These are phyloP conservation scores for Silene latifolia DNA, from an alignment of 148 eudicot species.

Conservation along the genomic window DNA sequence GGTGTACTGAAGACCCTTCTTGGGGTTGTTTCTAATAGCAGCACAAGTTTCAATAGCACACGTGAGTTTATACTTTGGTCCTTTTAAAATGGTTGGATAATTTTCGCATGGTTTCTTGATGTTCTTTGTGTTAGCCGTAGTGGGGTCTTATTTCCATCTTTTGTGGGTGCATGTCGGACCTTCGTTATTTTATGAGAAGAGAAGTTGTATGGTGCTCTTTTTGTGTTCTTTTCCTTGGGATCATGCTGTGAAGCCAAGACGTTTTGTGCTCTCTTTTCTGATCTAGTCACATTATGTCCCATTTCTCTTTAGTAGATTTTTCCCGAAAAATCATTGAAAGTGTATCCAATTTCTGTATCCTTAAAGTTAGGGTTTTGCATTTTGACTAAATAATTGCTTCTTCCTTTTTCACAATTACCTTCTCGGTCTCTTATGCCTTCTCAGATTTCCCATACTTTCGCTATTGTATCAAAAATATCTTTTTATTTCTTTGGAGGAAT, in stretches of 20 bases:
- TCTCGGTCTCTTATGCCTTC: not conserved
- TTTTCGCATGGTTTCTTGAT: not conserved
- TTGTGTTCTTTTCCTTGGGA: not conserved
- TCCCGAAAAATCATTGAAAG: not conserved
- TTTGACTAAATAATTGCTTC: not conserved
- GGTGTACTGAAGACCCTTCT: slow-evolving; percentile 85
- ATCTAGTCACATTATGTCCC: not conserved
- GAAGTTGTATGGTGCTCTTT: not conserved
- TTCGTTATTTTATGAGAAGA: not conserved
- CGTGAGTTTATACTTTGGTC: slow-evolving; percentile 41
- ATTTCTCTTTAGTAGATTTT: not conserved
- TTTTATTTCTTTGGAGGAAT: too few relatives aligned
- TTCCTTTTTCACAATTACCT: not conserved
- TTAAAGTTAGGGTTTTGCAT: not conserved
- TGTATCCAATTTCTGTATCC: not conserved
- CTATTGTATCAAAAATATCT: not conserved
- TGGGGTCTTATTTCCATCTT: not conserved
- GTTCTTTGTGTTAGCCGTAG: not conserved
- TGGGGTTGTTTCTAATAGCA: slow-evolving; percentile 43
- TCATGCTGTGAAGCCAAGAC: not conserved
- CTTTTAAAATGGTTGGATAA: not conserved
- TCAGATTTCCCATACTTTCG: not conserved
- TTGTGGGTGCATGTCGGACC: not conserved
- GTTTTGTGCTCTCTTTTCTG: not conserved
- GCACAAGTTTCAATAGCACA: slow-evolving; percentile 42